A percentile compares a stretch with the other conserved stretches of the same genome.
Conservation (phyloP, 306 rosid genomes). For the Vigna mungo region DNA sequence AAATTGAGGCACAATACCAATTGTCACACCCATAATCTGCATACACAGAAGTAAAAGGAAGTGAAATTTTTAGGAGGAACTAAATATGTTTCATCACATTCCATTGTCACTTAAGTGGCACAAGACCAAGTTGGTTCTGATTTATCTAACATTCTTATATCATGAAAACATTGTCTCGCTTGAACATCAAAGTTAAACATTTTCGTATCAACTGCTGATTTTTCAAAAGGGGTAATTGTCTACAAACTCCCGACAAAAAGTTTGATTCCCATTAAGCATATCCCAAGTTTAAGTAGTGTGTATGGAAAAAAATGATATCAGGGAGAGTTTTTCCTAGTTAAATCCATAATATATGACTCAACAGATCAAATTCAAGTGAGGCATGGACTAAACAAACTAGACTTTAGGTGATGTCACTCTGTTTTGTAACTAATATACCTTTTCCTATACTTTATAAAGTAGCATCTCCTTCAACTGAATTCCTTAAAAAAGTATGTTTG, state of each 20-base stretch:
- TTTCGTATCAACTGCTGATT: background rate
- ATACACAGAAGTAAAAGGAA: background rate
- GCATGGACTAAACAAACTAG: background rate
- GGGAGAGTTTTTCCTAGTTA: too few relatives aligned
- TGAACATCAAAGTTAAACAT: background rate
- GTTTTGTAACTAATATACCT: background rate
- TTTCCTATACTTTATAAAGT: background rate
- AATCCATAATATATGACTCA: too few relatives aligned
- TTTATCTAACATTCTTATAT: background rate
- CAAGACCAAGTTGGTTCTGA: background rate
- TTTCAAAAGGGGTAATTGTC: background rate
- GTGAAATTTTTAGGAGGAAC: background rate
- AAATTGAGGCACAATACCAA: slow-evolving; percentile 49
- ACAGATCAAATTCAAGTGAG: background rate
- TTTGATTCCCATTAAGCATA: too few relatives aligned
- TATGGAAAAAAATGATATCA: too few relatives aligned
- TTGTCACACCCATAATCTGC: slow-evolving; percentile 45
- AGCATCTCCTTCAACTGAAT: slow-evolving; percentile 3
- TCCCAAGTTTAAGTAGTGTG: too few relatives aligned
- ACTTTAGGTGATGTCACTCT: background rate
- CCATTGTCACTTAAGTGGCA: background rate
- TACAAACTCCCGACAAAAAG: background rate
- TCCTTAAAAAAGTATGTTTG: background rate
- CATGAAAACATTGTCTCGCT: background rate
- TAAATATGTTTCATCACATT: background rate